Percentiles rank a stretch among this genome's conserved stretches.
These are phyloP conservation scores for Mallotus repandus DNA, from an alignment of 441 rosid species.

Conservation along the genomic window DNA sequence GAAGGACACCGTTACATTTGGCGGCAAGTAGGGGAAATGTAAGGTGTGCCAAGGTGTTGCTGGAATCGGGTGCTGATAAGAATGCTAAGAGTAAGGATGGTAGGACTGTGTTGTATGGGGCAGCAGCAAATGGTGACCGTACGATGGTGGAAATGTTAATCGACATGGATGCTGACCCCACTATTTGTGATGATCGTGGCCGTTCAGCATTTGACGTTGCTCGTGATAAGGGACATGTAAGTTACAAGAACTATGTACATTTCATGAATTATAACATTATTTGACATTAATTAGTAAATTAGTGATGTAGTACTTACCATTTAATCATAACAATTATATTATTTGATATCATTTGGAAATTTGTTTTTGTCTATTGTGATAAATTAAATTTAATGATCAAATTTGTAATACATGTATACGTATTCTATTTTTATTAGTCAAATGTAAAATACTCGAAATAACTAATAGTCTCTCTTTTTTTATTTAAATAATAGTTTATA, in stretches of 20 bases:
- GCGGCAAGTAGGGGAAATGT: conserved; percentile 36
- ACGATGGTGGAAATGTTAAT: conserved; percentile 43
- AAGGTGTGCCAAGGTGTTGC: conserved; percentile 34
- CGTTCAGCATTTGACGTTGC: conserved; percentile 45
- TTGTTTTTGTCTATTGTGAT: too few relatives aligned
- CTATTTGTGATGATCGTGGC: conserved; percentile 39
- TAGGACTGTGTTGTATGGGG: conserved; percentile 34
- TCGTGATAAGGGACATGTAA: conserved; percentile 40
- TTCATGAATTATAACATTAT: too few relatives aligned
- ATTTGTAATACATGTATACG: too few relatives aligned
- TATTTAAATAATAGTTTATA: too few relatives aligned
- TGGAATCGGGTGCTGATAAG: conserved; percentile 41
- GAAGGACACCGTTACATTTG: conserved; percentile 42
- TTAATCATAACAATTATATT: too few relatives aligned
- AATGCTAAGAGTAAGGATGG: conserved; percentile 38
- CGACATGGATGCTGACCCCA: conserved; percentile 45
- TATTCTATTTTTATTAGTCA: too few relatives aligned
- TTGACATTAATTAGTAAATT: too few relatives aligned
- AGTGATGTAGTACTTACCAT: too few relatives aligned
- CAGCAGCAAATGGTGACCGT: conserved; percentile 41
- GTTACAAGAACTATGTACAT: background rate
- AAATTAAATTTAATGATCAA: too few relatives aligned
- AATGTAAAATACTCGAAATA: too few relatives aligned
- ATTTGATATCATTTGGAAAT: too few relatives aligned
- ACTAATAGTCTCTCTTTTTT: too few relatives aligned